Evolutionary conservation across 805 yeast species (phyloP).

Genomic region (Candida jianshihensis): DNA sequence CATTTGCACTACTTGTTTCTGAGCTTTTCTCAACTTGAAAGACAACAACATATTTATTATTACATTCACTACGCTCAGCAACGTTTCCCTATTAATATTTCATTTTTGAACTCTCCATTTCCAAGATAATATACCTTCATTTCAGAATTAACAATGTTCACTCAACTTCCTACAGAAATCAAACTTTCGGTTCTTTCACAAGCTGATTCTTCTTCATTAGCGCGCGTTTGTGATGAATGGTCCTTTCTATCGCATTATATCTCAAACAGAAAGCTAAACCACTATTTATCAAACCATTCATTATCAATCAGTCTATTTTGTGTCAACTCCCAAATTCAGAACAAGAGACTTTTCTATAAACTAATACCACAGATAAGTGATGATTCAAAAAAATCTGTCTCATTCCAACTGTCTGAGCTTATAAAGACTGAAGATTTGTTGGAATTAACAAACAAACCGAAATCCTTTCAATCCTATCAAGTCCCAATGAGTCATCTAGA

Average conservation of each 20-base stretch:
- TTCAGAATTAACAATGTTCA: no score
- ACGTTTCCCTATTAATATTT: not conserved
- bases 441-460: constrained; percentile 1
- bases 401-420: constrained; percentile 1
- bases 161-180: constrained; percentile 9
- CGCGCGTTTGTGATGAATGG: not conserved
- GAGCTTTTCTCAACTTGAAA: no score
- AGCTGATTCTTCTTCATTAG: not conserved
- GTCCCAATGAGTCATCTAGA: constrained; percentile 8
- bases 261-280: not conserved
- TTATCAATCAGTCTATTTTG: constrained; percentile 6
- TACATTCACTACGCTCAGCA: no score
- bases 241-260: constrained; percentile 1
- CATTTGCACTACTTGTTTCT: no score
- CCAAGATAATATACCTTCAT: no score
- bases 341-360: constrained; percentile 5
- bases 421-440: constrained; percentile 4
- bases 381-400: not conserved
- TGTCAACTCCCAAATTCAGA: constrained; percentile 4
- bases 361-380: constrained; percentile 1
- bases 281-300: not conserved
- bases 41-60: no score
- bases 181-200: constrained; percentile 11
- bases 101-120: no score
- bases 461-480: not conserved